A percentile compares a stretch with the other conserved stretches of the same genome.
Evolutionary conservation across 2,329 filamentous ascomycete genomes (phyloP).

Genomic region (Ophiostoma perfectum): DNA sequence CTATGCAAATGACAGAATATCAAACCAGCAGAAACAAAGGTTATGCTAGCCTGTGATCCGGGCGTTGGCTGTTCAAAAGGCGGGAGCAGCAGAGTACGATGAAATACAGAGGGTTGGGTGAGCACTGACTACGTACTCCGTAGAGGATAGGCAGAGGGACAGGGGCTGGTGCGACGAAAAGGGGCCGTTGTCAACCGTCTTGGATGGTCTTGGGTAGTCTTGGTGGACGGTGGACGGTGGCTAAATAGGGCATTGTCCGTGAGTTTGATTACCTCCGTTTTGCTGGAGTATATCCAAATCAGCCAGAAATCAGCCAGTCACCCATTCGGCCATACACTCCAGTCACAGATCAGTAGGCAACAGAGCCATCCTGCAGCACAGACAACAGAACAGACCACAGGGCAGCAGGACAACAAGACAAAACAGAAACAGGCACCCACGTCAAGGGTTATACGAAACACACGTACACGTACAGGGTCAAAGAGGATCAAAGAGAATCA

Average conservation of each 20-base stretch:
- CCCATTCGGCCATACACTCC: neutral
- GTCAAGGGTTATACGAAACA: too few species aligned
- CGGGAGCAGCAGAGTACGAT: neutral
- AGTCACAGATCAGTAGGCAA: neutral
- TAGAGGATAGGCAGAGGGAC: neutral
- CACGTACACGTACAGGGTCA: too few species aligned
- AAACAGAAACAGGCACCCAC: too few species aligned
- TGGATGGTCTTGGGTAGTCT: too few species aligned
- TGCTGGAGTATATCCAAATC: too few species aligned
- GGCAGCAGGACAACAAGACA: too few species aligned
- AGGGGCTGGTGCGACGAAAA: constrained; percentile 5
- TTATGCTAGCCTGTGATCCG: too few species aligned
- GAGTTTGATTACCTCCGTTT: neutral
- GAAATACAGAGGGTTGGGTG: constrained; percentile 10
- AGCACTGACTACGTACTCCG: neutral
- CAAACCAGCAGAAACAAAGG: too few species aligned
- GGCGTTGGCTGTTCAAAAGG: too few species aligned
- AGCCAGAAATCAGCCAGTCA: too few species aligned
- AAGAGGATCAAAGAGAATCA: neutral
- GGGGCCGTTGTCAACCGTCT: constrained; percentile 9
- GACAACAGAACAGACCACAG: too few species aligned
- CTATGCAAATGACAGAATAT: too few species aligned
- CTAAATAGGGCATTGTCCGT: neutral
- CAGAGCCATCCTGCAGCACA: neutral
- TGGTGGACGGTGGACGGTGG: neutral